Evolutionary conservation across 2,329 filamentous ascomycete genomes (phyloP).

Genomic region (Monilinia fructicola): DNA sequence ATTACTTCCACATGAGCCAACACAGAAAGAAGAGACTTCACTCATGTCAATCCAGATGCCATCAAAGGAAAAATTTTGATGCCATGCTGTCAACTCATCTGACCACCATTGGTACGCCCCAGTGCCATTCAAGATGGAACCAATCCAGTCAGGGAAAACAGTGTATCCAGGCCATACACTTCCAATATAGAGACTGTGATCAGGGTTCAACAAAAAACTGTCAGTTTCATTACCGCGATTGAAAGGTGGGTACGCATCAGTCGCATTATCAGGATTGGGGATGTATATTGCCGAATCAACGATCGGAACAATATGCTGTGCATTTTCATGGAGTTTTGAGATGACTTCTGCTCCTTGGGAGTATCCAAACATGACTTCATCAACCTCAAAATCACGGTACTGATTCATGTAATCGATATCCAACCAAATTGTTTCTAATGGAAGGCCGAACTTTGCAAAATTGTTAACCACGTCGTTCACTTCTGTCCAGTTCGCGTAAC

Average conservation of each 20-base stretch:
- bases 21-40: conserved; percentile 63
- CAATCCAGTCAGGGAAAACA: conserved; percentile 68
- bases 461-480: conserved; percentile 66
- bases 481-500: conserved; percentile 71
- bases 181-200: conserved; percentile 58
- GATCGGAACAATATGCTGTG: conserved; percentile 65
- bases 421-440: conserved; percentile 67
- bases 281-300: conserved; percentile 71
- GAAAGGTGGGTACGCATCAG: conserved; percentile 63
- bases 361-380: conserved; percentile 57
- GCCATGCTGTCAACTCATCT: conserved; percentile 58
- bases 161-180: conserved; percentile 74
- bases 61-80: conserved; percentile 52
- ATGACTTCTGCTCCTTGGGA: conserved; percentile 60
- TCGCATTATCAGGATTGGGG: conserved; percentile 67
- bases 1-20: conserved; percentile 67
- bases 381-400: conserved; percentile 61
- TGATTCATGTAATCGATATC: conserved; percentile 71
- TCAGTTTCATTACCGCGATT: conserved; percentile 59
- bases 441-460: conserved; percentile 64
- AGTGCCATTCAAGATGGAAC: conserved; percentile 58
- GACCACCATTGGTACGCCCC: conserved; percentile 69
- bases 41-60: conserved; percentile 61
- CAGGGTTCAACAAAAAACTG: conserved; percentile 55
- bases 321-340: conserved; percentile 58